Evolutionary conservation across 129 eudicot genomes (phyloP), one percentile per base, ranked within the genome.

Genomic region (Cynara cardunculus): DNA sequence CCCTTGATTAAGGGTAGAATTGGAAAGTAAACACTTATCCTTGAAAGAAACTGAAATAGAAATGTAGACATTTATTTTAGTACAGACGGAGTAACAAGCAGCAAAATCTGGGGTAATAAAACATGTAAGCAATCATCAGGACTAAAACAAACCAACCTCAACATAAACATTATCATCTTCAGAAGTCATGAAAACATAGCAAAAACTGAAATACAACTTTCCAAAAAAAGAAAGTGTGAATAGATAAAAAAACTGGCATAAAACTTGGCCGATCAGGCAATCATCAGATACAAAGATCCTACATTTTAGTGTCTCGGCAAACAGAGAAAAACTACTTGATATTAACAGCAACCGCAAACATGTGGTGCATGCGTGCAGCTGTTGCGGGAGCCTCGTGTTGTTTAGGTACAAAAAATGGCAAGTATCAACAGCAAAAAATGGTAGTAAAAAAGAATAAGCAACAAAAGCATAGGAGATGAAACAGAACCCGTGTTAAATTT

Each of bases 371-470:
- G 34, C 5, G 31, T 34, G 74, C 74, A 65, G 18, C 65, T 8
- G 66, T 18, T 13, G 26, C 24, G 65, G 49, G 49, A 14, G n/a
- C 41, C 81, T 66, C 74, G 64, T 67, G 44, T 44, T n/a, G 19
- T 79, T 72, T 53, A 61, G 72, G 62, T 77, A 77, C 73, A 77
- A 77, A 64, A 64, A 65, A 22, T 75, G 49, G 53, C 22, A 30
- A 56, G 53, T 59, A 28, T 56, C n/a, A 31, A 79, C 71, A 53
- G 44, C 12, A 37, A 0, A 2, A 39, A 69, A 28, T 25, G 31
- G 31, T 5, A 7, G 77, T 59, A 34, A 8, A 72, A 61, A 30
- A 61, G 31, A 77, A 34, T 76, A 22, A 76, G 30, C 56, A 76
- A 37, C 16, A 77, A 24, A 66, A 75, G 53, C 79, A 30, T 31